Evolutionary conservation across 495 filamentous ascomycete species (phyloP), one percentile per base, ranked within the genome.

Genomic region (Trichodelitschia bisporula): DNA sequence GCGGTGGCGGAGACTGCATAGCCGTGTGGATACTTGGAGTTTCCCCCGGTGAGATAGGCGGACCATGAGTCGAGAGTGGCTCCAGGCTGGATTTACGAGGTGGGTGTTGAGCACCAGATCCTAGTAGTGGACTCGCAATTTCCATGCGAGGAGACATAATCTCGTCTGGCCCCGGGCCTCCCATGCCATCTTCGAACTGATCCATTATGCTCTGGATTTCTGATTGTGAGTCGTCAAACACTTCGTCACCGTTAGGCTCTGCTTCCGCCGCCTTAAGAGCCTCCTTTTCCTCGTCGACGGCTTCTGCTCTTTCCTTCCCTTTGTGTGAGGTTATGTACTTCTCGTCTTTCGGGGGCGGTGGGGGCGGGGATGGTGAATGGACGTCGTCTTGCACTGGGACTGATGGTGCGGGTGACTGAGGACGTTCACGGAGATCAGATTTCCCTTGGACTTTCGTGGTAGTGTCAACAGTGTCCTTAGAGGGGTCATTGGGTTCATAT

Each of bases 181-280:
- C 64, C 2, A 63, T 62, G 13, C 64, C 64, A 39, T 73, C 43
- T 14, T 51, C 37, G 21, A 56, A 54, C 29, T 72, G 73, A 37
- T 82, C 82, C 72, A 97, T 92, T 37, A 97, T 93, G 43, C 62
- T 90, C 50, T 93, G 78, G 29, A 97, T 93, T 46, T 93, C 86
- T 1, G 72, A 69, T 31, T 69, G 69, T 3, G 78, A 79, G 17
- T 62, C 65, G n/a, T 62, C 64, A 30, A 73, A 67, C 19, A 58
- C 58, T 31, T 65, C 29, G 43, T 31, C 31, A 50, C 56, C 33
- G 47, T n/a, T n/a, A n/a, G n/a, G n/a, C n/a, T n/a, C n/a, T n/a
- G n/a, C n/a, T n/a, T n/a, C n/a, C n/a, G n/a, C n/a, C n/a, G n/a
- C n/a, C n/a, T n/a, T n/a, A n/a, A n/a, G n/a, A n/a, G n/a, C n/a